Conservation (phyloP, 108 stramenopile genomes). For the Pseudonitzschia multiseries region DNA sequence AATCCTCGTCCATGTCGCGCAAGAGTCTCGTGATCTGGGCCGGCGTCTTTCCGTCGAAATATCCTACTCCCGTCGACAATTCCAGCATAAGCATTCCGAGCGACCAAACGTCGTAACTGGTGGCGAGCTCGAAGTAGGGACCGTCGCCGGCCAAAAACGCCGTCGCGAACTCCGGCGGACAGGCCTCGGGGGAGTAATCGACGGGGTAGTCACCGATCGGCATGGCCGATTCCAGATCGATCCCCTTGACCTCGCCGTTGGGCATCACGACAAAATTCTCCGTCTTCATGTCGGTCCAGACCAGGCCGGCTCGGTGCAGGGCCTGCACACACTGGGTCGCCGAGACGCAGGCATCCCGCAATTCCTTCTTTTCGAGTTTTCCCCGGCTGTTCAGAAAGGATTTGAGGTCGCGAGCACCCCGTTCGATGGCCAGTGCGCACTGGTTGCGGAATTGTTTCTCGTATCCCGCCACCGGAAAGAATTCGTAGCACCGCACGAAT, state of each 20-base stretch:
- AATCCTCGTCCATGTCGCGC: slow-evolving; percentile 36
- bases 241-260: slow-evolving; percentile 66
- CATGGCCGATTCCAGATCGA: slow-evolving; percentile 89
- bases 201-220: slow-evolving; percentile 68
- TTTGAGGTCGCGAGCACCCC: slow-evolving; percentile 75
- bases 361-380: slow-evolving; percentile 56
- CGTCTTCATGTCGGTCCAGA: slow-evolving; percentile 90
- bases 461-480: slow-evolving; percentile 56
- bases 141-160: slow-evolving; percentile 75
- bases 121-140: slow-evolving; percentile 67
- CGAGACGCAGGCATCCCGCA: slow-evolving; percentile 70
- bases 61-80: slow-evolving; percentile 66
- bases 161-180: slow-evolving; percentile 86
- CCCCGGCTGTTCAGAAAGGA: slow-evolving; percentile 52
- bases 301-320: slow-evolving; percentile 64
- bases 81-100: slow-evolving; percentile 85
- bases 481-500: slow-evolving; percentile 62
- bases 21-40: slow-evolving; percentile 73
- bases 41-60: slow-evolving; percentile 72
- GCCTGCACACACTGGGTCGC: slow-evolving; percentile 76
- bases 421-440: slow-evolving; percentile 79
- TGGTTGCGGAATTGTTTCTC: slow-evolving; percentile 49
- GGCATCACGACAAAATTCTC: slow-evolving; percentile 85
- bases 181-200: slow-evolving; percentile 89
- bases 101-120: slow-evolving; percentile 84